Evolutionary conservation across 306 rosid genomes (phyloP).

Genomic region (Quercus berberidifolia): DNA sequence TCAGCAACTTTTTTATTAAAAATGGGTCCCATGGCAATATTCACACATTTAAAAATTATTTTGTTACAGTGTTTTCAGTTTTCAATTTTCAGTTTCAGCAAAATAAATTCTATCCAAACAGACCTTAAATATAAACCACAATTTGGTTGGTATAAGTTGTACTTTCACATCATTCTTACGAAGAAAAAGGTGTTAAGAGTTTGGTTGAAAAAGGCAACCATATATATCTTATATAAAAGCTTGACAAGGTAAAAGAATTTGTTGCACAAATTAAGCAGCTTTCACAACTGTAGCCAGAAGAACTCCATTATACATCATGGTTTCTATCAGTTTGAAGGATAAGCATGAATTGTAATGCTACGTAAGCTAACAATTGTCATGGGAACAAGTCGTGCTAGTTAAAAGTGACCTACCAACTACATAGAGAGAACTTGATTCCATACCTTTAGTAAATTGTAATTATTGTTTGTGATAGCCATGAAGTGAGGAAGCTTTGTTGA

Average conservation of each 20-base stretch:
- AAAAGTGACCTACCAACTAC: slow-evolving; percentile 42
- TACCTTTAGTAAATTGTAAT: slow-evolving; percentile 23
- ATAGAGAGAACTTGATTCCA: slow-evolving; percentile 6
- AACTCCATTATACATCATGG: background rate
- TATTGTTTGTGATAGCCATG: slow-evolving; percentile 6
- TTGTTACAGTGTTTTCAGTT: too few relatives aligned
- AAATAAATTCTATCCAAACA: too few relatives aligned
- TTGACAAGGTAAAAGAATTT: slow-evolving; percentile 4
- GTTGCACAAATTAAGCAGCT: background rate
- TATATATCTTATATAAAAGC: background rate
- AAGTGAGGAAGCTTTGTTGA: too few relatives aligned
- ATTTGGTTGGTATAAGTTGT: background rate
- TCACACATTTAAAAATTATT: too few relatives aligned
- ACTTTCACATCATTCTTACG: background rate
- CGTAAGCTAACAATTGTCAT: slow-evolving; percentile 20
- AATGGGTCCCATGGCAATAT: too few relatives aligned
- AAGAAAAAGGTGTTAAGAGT: background rate
- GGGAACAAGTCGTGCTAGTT: slow-evolving; percentile 17
- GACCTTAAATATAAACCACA: background rate
- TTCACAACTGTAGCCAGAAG: background rate
- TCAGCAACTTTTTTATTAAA: too few relatives aligned
- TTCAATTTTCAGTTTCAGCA: too few relatives aligned
- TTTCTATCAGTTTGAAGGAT: background rate
- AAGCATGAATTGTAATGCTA: slow-evolving; percentile 24
- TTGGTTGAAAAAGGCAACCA: background rate